phyloP scores from a whole-genome alignment of 2,329 filamentous ascomycete genomes.

The Juglanconis sp. region DNA sequence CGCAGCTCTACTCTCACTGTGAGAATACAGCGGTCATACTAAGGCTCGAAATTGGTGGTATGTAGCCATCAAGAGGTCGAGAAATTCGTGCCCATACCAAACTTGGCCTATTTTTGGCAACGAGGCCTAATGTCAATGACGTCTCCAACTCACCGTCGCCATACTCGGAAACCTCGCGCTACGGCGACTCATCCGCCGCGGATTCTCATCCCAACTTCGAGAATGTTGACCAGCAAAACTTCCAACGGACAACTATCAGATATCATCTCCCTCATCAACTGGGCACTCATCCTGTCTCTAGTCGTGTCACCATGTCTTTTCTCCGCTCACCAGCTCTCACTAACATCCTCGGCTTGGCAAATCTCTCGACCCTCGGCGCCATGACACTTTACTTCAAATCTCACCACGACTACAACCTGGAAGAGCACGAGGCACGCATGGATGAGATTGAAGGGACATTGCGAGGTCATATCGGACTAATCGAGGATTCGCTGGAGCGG shows the following conservation, averaged over 20 bases:
- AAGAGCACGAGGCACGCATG: conserved; percentile 11
- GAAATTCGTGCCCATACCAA: neutral
- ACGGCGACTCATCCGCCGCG: too few relatives aligned
- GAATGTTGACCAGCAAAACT: neutral
- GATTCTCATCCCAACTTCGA: neutral
- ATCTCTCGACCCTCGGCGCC: conserved; percentile 8
- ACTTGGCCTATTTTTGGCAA: neutral
- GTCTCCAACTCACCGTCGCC: neutral
- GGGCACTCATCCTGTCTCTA: neutral
- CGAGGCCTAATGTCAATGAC: neutral
- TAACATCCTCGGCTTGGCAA: conserved; percentile 5
- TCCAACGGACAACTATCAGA: neutral
- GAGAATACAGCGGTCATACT: neutral
- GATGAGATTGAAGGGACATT: conserved; percentile 15
- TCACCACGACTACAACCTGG: conserved; percentile 7
- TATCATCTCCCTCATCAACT: neutral
- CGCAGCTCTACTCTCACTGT: neutral
- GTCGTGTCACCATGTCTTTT: conserved; percentile 5
- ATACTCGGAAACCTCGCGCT: neutral
- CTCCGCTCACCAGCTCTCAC: conserved; percentile 10
- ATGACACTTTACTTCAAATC: conserved; percentile 4
- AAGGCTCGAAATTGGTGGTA: neutral
- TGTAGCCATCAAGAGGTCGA: too few relatives aligned
- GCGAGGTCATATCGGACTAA: conserved; percentile 11
- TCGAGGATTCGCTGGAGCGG: conserved; percentile 14